Evolutionary conservation across 495 filamentous ascomycete genomes (phyloP), one percentile per base, ranked within the genome.

Genomic region (Viridothelium virens): DNA sequence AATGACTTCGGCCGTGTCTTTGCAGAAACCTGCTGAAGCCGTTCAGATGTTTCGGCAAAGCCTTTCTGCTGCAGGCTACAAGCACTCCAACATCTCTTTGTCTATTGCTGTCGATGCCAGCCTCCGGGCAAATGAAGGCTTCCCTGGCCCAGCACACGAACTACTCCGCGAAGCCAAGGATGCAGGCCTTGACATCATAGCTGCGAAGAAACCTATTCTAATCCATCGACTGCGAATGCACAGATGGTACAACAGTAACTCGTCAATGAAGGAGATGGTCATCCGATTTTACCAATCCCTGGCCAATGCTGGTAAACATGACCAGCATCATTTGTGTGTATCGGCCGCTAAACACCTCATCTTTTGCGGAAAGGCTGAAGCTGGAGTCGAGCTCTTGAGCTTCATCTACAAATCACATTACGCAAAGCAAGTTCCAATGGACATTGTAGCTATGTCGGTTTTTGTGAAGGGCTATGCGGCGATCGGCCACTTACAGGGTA

Each of bases 271-370:
- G n/a, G 16, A 48, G 33, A 62, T 33, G 2, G 65, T 72, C 3
- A 38, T 67, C 25, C 65, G 64, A 10, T 73, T 70, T 67, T 73
- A 73, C 66, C 66, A 63, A 5, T 39, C 66, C 33, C 68, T 68
- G 63, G 66, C 68, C 3, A 61, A 50, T 25, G 63, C 70, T n/a
- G 68, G 68, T 9, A 63, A 14, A 37, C 47, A 39, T 2, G 48
- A 67, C 39, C 66, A 62, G 34, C 70, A 70, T 38, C 36, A 66
- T 56, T 50, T 73, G 18, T 70, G 44, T n/a, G 63, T 67, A 12
- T 53, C 70, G 5, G 71, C 70, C 38, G 71, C 71, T 0, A 18
- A 67, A 46, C n/a, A 62, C 18, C 56, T 73, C 10, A 63, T 73
- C 25, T 34, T 53, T 10, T 41, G 50, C 31, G 10, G 50, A n/a